Base-by-base conservation (phyloP, 805 yeast genomes). In the Ogataea nitratoaversa region DNA sequence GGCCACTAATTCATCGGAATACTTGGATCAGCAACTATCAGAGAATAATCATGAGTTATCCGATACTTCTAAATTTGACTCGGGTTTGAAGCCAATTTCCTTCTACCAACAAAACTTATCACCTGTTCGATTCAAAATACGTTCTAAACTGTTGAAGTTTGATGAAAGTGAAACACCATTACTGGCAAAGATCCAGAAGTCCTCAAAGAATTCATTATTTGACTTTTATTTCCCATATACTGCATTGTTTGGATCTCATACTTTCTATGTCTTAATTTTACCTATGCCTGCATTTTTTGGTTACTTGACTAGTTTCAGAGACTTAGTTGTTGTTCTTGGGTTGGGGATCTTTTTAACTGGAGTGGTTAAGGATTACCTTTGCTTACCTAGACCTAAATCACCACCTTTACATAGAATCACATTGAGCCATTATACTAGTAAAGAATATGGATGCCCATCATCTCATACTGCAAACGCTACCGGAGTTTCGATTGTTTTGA, bases 391-490 rank as follows among this genome's bases (percentile, higher is more conserved):
- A 44, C 99, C 99, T 2, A 65, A 78, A 43, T 82, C 95, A 2
- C 98, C 99, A 2, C 98, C 99, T 0, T 62, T 91, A 31, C 86
- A 82, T 56, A 72, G 99, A 53, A 80, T 91, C 50, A 89, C 98
- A 8, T 74, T 91, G 79, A 81, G 90, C 43, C 82, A 84, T n/a
- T 86, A 87, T 49, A 93, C 98, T 0, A 76, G 95, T 3, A 78
- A 83, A 53, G 99, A 91, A 60, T 91, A 91, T 60, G 99, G 99
- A 3, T 88, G 90, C 52, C 99, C 98, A 1, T 79, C 89, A 30
- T 82, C 95, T 3, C 99, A 91, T 60, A 74, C 91, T n/a, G 95
- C 97, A 25, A 93, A 91, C 62, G 96, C 97, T 5, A 79, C 95
- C 0, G 83, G 87, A 0, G 95, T 86, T 3, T 76, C 86, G 0